Conservation (phyloP, 192 early-diverging fungal genomes). For the Entomortierella beljakovae region DNA sequence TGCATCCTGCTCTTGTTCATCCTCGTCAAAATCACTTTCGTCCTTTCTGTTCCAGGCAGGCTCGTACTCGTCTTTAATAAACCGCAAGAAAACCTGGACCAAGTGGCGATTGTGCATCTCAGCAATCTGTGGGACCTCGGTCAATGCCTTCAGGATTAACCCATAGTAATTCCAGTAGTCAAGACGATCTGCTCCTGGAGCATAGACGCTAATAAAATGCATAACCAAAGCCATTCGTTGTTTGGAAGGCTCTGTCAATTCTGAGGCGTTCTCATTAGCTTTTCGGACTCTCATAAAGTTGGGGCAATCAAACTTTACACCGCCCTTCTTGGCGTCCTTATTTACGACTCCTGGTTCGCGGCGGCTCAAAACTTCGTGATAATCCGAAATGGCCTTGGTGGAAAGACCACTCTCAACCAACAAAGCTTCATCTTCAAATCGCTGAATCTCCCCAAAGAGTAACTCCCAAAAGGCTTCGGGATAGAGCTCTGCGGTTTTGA, state of each 20-base stretch:
- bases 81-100: conserved; percentile 72
- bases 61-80: conserved; percentile 65
- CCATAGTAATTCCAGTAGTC: conserved; percentile 80
- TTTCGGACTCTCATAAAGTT: conserved; percentile 55
- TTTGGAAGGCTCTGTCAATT: conserved; percentile 42
- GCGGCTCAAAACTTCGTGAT: conserved; percentile 26
- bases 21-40: conserved; percentile 53
- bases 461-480: conserved; percentile 72
- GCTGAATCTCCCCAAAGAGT: conserved; percentile 63
- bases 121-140: conserved; percentile 67
- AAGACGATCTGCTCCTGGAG: conserved; percentile 59
- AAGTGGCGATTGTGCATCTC: conserved; percentile 73
- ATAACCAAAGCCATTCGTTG: conserved; percentile 43
- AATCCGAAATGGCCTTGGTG: conserved; percentile 34
- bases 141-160: conserved; percentile 69
- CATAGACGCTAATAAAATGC: conserved; percentile 58
- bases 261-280: conserved; percentile 39
- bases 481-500: conserved; percentile 61
- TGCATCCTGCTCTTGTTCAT: conserved; percentile 55
- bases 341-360: conserved; percentile 1
- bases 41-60: conserved; percentile 52
- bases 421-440: conserved; percentile 68
- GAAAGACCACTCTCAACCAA: conserved; percentile 69
- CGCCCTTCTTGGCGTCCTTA: conserved; percentile 42
- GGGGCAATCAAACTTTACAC: conserved; percentile 68